Evolutionary conservation across 1,284 basidiomycete species (phyloP).

Genomic region (Pascua sp.): DNA sequence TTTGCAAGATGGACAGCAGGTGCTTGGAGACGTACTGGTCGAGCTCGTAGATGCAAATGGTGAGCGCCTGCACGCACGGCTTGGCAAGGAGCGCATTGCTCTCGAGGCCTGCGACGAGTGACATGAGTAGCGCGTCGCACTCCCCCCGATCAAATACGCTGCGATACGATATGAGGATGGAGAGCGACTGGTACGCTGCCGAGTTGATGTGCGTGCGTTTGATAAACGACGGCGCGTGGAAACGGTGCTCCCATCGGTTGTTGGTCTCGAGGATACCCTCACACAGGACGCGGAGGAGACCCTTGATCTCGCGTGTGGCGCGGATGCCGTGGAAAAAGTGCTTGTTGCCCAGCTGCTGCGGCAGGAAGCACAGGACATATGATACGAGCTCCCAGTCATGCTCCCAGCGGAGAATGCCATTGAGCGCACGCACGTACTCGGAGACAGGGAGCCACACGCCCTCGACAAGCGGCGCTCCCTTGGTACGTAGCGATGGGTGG

Average conservation of each 20-base stretch:
- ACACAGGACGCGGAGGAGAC: constrained; percentile 68
- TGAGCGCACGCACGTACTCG: constrained; percentile 65
- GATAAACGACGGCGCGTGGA: constrained; percentile 51
- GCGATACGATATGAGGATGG: constrained; percentile 84
- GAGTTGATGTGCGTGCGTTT: constrained; percentile 82
- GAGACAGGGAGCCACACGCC: constrained; percentile 71
- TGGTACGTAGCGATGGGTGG: constrained; percentile 49
- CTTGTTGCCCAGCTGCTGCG: constrained; percentile 89
- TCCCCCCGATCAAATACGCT: constrained; percentile 62
- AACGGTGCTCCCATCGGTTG: constrained; percentile 39
- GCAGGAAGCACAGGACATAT: constrained; percentile 86
- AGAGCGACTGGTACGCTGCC: constrained; percentile 80
- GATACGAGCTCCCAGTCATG: constrained; percentile 91
- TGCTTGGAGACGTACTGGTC: constrained; percentile 77
- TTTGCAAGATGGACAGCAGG: constrained; percentile 77
- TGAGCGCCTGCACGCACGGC: constrained; percentile 85
- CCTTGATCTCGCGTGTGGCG: constrained; percentile 63
- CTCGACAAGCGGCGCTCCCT: constrained; percentile 53
- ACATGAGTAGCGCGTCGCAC: constrained; percentile 69
- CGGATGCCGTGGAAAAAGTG: constrained; percentile 92
- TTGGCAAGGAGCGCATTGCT: constrained; percentile 76
- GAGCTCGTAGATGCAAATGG: constrained; percentile 85
- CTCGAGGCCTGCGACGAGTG: constrained; percentile 73
- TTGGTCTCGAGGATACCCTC: constrained; percentile 40
- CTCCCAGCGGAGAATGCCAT: constrained; percentile 69